These are phyloP conservation scores for Tanacetum coccineum DNA, from an alignment of 129 eudicot genomes.

Conservation along the genomic window DNA sequence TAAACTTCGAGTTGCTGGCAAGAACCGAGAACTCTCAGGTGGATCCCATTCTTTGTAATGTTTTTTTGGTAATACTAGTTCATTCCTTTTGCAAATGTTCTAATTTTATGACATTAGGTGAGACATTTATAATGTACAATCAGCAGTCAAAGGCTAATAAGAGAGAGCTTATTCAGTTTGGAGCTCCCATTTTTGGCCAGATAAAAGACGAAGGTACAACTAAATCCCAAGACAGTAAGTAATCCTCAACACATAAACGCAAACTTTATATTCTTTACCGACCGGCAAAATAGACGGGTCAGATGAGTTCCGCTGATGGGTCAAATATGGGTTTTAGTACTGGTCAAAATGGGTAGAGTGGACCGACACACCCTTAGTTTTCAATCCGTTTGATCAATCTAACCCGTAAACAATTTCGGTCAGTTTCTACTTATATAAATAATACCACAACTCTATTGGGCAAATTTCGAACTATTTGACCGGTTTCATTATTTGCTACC, in stretches of 20 bases:
- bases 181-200: slow-evolving; percentile 83
- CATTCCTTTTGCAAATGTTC: slow-evolving; percentile 39
- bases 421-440: background rate
- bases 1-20: slow-evolving; percentile 86
- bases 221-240: slow-evolving; percentile 54
- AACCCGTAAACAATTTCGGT: background rate
- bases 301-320: background rate
- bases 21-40: slow-evolving; percentile 96
- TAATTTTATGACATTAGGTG: slow-evolving; percentile 49
- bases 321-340: no score
- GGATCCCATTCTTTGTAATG: slow-evolving; percentile 73
- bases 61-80: slow-evolving; percentile 54
- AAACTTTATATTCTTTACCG: no score
- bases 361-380: no score
- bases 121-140: slow-evolving; percentile 79
- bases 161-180: slow-evolving; percentile 89
- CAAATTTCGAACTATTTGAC: no score
- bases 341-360: no score
- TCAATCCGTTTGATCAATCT: background rate
- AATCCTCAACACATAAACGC: background rate
- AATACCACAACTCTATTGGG: no score
- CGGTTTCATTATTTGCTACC: no score
- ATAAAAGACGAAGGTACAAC: slow-evolving; percentile 55
- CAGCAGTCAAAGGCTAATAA: slow-evolving; percentile 69
- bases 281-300: background rate